Evolutionary conservation across 306 rosid species (phyloP).

Genomic region (Pyrus betulifolia): DNA sequence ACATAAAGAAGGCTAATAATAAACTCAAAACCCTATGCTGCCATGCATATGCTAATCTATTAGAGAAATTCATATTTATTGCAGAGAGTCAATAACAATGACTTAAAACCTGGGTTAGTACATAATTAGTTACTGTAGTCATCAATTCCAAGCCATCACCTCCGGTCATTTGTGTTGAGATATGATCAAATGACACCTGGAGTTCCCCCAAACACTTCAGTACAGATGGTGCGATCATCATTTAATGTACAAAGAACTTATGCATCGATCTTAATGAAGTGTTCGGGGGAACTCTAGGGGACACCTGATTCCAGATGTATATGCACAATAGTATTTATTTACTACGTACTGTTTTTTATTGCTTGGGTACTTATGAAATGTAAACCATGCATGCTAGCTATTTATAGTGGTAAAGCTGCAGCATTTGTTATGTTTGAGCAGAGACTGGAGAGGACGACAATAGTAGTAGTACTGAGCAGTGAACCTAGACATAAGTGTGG

Average conservation of each 20-base stretch:
- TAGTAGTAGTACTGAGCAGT: not conserved
- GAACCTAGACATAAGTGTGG: constrained; percentile 9
- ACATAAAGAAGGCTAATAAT: not conserved
- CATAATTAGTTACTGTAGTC: not conserved
- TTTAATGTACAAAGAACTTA: not conserved
- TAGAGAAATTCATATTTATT: not conserved
- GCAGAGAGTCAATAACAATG: not conserved
- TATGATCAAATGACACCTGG: constrained; percentile 2
- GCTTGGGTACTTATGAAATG: not conserved
- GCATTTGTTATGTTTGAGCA: not conserved
- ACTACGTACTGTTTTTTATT: not conserved
- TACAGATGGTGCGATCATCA: not conserved
- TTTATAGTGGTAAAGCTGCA: not conserved
- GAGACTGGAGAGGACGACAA: not conserved
- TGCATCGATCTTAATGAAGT: constrained; percentile 9
- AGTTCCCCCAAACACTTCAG: constrained; percentile 19
- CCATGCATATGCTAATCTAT: not conserved
- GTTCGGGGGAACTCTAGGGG: constrained; percentile 29
- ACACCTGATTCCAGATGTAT: not conserved
- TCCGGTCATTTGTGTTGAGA: not conserved
- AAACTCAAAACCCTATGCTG: not conserved
- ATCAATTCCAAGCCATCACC: not conserved
- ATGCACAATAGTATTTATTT: not conserved
- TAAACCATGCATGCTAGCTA: not conserved
- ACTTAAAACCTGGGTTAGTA: not conserved